Conservation (phyloP, 192 early-diverging fungal species). For the Linnemannia elongata region DNA sequence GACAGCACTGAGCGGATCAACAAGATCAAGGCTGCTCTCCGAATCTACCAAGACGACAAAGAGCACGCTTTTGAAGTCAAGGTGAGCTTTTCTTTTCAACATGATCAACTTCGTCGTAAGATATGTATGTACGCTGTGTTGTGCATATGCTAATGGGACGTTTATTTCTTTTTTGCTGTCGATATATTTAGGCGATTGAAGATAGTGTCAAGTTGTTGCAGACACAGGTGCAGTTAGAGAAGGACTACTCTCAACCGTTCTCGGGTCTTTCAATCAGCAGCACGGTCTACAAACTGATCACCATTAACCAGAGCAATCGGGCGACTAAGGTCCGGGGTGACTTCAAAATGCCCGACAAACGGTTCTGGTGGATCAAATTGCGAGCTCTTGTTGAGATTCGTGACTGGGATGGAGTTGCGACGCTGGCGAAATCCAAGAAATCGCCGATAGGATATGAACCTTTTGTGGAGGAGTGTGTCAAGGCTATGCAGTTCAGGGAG, state of each 20-base stretch:
- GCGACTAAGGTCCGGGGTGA: conserved; percentile 87
- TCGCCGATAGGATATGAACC: conserved; percentile 87
- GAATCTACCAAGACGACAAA: conserved; percentile 83
- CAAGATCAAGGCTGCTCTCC: conserved; percentile 78
- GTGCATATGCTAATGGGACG: not conserved
- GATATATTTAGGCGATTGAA: conserved; percentile 77
- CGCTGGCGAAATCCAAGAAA: conserved; percentile 79
- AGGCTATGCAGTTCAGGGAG: conserved; percentile 80
- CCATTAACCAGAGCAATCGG: conserved; percentile 74
- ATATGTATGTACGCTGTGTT: not conserved
- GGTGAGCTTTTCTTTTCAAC: conserved; percentile 42
- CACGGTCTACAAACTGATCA: conserved; percentile 86
- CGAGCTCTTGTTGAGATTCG: conserved; percentile 82
- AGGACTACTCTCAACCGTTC: conserved; percentile 75
- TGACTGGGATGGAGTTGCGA: conserved; percentile 92
- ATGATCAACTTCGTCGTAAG: too few species aligned
- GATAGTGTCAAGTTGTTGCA: conserved; percentile 84
- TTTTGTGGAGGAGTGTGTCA: conserved; percentile 87
- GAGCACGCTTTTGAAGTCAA: conserved; percentile 80
- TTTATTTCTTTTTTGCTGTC: not conserved
- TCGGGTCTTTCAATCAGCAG: conserved; percentile 84
- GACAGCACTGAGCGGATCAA: conserved; percentile 72
- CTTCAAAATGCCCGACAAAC: conserved; percentile 88
- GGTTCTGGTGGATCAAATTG: conserved; percentile 93
- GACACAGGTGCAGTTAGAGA: conserved; percentile 80